Base-by-base conservation (phyloP, 352 stramenopile genomes). In the Globisporangium nagaii region DNA sequence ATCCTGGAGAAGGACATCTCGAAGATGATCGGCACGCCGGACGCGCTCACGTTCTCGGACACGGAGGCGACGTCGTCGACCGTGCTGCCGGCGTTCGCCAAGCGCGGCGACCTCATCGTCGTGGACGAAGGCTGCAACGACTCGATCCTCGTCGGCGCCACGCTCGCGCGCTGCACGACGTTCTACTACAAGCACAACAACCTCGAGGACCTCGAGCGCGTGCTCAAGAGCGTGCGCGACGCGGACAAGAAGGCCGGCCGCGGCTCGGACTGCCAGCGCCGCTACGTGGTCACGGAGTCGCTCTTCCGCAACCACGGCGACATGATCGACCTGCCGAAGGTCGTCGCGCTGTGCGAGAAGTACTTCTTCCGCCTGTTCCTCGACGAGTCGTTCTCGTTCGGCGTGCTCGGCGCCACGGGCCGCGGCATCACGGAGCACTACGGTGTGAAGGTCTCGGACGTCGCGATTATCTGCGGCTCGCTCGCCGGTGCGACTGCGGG, bases 181-280 rank as follows among this genome's bases (percentile, higher is more conserved):
- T 62, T 92, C 22, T 98, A 93, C 69, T 99, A 98, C 77, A 95
- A 96, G 62, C 97, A 99, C 80, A 99, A 99, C 71, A 95, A 99
- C 70, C 84, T 98, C 64, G 82, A 90, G 12, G 95, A 99, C 65
- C 76, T 99, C 15, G 83, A 97, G 48, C 80, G 94, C 13, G 81
- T 99, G 40, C 79, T 99, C 15, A 74, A 93, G 66, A 83, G 53
- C 40, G 74, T 94, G 28, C 84, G 79, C 43, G 71, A 82, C 17
- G 91, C 92, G 20, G 96, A 99, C 71, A 84, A 86, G 55, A 86
- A 86, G 52, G 72, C 97, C 24, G 75, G 79, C 1, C 80, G 80
- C 28, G 63, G 63, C 32, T 90, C 81, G 35, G 80, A 83, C 65
- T 91, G 55, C 75, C 96, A 99, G 69, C 81, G 96, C 44, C 84